A percentile compares a stretch with the other conserved stretches of the same genome.
Conservation (phyloP, 176 grass and related monocot genomes). For the Carex kokanica region DNA sequence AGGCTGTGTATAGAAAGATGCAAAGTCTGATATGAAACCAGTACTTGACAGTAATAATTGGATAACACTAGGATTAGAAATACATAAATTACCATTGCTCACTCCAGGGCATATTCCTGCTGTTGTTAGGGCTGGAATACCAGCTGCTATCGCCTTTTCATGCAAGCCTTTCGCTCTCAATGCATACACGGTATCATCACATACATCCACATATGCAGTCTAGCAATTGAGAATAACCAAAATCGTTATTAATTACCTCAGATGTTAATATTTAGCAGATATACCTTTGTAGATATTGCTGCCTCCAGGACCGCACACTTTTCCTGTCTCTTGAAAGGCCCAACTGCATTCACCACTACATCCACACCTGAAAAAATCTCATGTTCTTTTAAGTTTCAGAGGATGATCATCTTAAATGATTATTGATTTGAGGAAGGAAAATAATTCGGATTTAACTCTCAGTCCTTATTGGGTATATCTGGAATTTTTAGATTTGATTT, state of each 20-base stretch:
- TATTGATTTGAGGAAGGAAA: neutral
- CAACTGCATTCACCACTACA: conserved; percentile 80
- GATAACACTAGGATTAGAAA: neutral
- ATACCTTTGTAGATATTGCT: conserved; percentile 81
- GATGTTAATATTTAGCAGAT: neutral
- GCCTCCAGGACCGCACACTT: conserved; percentile 64
- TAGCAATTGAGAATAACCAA: conserved; percentile 24
- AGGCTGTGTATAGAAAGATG: neutral
- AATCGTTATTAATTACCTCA: neutral
- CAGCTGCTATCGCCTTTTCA: conserved; percentile 57
- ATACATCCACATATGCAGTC: conserved; percentile 88
- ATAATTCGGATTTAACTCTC: neutral
- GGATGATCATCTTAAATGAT: neutral
- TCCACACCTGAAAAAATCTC: conserved; percentile 45
- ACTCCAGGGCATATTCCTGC: conserved; percentile 94
- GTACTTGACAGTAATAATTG: neutral
- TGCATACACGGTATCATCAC: conserved; percentile 69
- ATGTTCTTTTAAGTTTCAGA: neutral
- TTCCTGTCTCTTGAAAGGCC: conserved; percentile 60
- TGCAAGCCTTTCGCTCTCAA: conserved; percentile 67
- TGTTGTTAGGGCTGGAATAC: conserved; percentile 80
- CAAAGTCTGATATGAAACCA: neutral
- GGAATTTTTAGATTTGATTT: neutral
- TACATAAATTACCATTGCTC: conserved; percentile 58
- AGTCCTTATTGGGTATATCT: neutral